A percentile compares a stretch with the other conserved stretches of the same genome.
Evolutionary conservation across 164 flowering plant genomes (phyloP).

Genomic region (Aristolochia contorta): DNA sequence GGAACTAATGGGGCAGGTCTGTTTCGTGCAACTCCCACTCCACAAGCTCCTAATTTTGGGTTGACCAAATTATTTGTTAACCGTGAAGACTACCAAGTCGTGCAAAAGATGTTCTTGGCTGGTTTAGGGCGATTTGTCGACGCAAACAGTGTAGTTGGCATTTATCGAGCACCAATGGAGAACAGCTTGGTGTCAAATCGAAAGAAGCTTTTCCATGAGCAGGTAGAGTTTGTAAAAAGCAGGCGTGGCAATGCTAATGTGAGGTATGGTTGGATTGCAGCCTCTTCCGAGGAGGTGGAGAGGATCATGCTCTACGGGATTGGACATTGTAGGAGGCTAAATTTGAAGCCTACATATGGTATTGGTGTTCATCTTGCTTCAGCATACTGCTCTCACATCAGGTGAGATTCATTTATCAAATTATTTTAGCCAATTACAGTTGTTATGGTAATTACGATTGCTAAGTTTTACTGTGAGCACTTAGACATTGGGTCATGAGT

Average conservation of each 20-base stretch:
- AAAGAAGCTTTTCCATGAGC: constrained; percentile 59
- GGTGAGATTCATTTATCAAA: constrained; percentile 26
- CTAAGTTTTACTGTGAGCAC: too few relatives aligned
- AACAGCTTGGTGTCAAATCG: constrained; percentile 29
- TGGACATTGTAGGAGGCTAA: constrained; percentile 30
- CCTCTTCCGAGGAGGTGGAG: constrained; percentile 34
- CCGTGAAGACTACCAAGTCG: constrained; percentile 2
- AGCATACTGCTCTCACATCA: constrained; percentile 32
- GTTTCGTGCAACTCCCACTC: constrained; percentile 15
- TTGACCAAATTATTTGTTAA: neutral
- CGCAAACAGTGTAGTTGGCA: constrained; percentile 32
- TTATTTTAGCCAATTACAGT: neutral
- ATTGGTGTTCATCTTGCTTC: constrained; percentile 71
- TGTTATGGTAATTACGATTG: neutral
- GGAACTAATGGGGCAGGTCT: constrained; percentile 7
- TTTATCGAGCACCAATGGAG: constrained; percentile 16
- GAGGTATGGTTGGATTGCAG: constrained; percentile 75
- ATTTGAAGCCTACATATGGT: constrained; percentile 34
- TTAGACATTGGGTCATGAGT: too few relatives aligned
- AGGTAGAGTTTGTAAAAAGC: constrained; percentile 49
- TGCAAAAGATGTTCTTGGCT: constrained; percentile 5
- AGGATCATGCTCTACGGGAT: constrained; percentile 57
- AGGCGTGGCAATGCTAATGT: constrained; percentile 76
- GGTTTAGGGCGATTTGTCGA: constrained; percentile 26
- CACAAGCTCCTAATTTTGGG: constrained; percentile 7